Evolutionary conservation across 768 basidiomycete genomes (phyloP).

Genomic region (Dioszegia crocea): DNA sequence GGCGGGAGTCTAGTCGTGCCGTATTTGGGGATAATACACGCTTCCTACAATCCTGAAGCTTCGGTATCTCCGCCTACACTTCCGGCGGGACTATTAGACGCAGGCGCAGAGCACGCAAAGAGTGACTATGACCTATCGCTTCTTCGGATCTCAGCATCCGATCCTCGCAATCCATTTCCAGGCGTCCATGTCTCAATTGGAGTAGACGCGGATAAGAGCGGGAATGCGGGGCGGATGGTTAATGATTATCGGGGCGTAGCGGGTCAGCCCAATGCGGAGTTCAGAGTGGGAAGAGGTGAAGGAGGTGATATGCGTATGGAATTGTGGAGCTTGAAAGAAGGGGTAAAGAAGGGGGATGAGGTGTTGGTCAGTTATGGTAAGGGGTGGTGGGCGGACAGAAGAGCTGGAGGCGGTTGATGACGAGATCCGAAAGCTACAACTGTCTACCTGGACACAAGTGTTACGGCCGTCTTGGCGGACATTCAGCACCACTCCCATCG

Average conservation of each 20-base stretch:
- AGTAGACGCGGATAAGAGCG: constrained; percentile 65
- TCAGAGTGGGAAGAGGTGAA: constrained; percentile 33
- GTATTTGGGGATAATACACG: constrained; percentile 80
- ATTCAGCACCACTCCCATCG: constrained; percentile 23
- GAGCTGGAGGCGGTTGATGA: background rate
- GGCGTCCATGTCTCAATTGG: constrained; percentile 60
- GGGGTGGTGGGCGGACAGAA: constrained; percentile 68
- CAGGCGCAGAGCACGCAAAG: too few species aligned
- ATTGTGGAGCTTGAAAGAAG: constrained; percentile 58
- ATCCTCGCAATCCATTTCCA: constrained; percentile 27
- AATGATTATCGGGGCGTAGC: constrained; percentile 82
- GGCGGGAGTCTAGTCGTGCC: constrained; percentile 67
- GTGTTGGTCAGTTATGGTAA: constrained; percentile 86
- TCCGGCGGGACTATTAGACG: too few species aligned
- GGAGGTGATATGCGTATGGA: constrained; percentile 66
- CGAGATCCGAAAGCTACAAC: too few species aligned
- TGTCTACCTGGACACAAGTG: background rate
- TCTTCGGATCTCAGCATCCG: constrained; percentile 26
- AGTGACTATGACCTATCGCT: constrained; percentile 82
- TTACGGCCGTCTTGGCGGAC: too few species aligned
- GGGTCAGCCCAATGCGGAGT: constrained; percentile 41
- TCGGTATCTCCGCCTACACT: constrained; percentile 53
- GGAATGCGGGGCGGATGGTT: constrained; percentile 83
- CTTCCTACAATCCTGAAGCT: constrained; percentile 60
- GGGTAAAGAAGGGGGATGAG: constrained; percentile 68